Base-by-base conservation (phyloP, 1,284 basidiomycete genomes). In the Boletellus sp. region DNA sequence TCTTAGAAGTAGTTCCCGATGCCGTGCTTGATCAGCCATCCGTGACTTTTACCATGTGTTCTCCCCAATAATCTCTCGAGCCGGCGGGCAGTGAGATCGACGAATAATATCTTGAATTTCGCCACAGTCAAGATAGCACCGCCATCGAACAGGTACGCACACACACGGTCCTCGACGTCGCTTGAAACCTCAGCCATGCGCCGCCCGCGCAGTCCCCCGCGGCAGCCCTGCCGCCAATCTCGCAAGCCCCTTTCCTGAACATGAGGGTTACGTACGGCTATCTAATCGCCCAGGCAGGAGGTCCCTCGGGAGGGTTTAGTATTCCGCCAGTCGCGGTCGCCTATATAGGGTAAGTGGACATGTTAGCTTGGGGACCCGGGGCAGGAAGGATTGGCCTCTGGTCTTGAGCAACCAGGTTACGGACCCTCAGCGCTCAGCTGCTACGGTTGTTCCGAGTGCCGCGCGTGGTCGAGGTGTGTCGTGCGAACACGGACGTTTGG, bases 161-260 rank as follows among this genome's bases (percentile, higher is more conserved):
- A n/a, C n/a, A n/a, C n/a, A n/a, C n/a, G n/a, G n/a, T n/a, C n/a
- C n/a, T n/a, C n/a, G n/a, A n/a, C n/a, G n/a, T n/a, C n/a, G n/a
- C n/a, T n/a, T 8, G 14, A n/a, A 6, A 22, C 5, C 23, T 21
- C 55, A 77, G 48, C 76, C 72, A 30, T 74, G 73, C 4, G 69
- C 59, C 8, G 70, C 72, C 9, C 70, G 61, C 13, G 75, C 72
- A 27, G 5, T 72, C 76, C 22, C 54, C 56, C 5, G 59, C 72
- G 11, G 77, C 77, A 10, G 64, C 67, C 57, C 76, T 79, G 1
- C 79, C 79, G 4, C 73, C 76, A 0, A 73, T 57, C 61, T 79
- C 77, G 36, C 79, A 71, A 21, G 11, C 80, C 79, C 56, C 67
- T 76, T 63, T 80, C 79, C 36, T 79, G 76, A 61, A 75, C 47